Base-by-base conservation (phyloP, 2,329 filamentous ascomycete species). In the Stromatinia cepivora region DNA sequence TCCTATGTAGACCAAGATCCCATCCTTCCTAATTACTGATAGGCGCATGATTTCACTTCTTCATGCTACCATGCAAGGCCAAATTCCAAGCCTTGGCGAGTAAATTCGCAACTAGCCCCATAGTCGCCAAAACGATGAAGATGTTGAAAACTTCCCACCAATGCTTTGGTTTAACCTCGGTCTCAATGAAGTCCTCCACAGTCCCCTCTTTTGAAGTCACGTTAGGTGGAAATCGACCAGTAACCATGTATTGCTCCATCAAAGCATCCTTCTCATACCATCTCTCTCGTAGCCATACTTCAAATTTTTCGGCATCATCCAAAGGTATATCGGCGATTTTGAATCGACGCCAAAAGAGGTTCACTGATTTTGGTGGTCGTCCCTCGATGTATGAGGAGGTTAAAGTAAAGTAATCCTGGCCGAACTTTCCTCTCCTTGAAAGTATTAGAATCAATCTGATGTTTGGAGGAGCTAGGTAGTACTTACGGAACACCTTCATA, bases 271-370 rank as follows among this genome's bases (percentile, higher is more conserved):
- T 99, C 78, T 97, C 93, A 64, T 90, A 87, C 95, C 95, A 99
- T 57, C 93, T 87, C 69, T 92, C 89, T 45, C 89, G 86, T 39
- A 98, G 84, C 95, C 95, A 99, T 4, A 84, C 76, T 69, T 96
- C 93, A 76, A 99, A 99, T 9, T 86, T 83, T 53, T 90, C 86
- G 22, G 86, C 84, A 74, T 90, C 87, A 45, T 93, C 85, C 13
- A 97, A 85, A 0, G 94, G 94, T 56, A 99, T 97, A 28, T 93
- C 88, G 31, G 86, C 85, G 20, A 97, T 79, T 46, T 87, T 86
- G 80, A 97, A 97, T 13, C 93, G 89, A 66, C 95, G 88, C 93
- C 94, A 99, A 81, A 97, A 91, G 83, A 98, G 94, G 80, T 97
- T 98, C 76, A 98, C 94, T 1, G 93, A 97, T 79, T 94, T 97